These are phyloP conservation scores for Sarocladiaceae sp. DNA, from an alignment of 2,329 filamentous ascomycete genomes.

Conservation along the genomic window DNA sequence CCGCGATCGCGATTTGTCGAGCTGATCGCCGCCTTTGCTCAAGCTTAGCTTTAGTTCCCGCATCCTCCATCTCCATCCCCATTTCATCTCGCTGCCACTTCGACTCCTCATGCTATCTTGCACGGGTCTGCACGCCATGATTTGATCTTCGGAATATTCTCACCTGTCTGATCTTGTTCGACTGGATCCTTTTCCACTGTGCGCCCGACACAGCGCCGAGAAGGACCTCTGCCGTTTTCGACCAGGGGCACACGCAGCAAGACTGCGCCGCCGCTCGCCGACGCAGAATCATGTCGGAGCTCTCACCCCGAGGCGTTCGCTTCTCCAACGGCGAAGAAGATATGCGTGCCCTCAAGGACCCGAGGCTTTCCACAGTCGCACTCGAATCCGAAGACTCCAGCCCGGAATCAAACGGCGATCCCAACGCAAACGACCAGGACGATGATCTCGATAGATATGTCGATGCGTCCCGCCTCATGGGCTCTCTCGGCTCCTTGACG, in stretches of 20 bases:
- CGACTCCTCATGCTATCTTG: no score
- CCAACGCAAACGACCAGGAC: constrained; percentile 40
- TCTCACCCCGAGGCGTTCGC: constrained; percentile 12
- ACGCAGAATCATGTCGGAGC: constrained; percentile 10
- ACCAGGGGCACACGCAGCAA: background rate
- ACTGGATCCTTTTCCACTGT: no score
- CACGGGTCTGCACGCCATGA: no score
- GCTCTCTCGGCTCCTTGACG: constrained; percentile 38
- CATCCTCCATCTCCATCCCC: background rate
- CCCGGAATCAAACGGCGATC: constrained; percentile 26
- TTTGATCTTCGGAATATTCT: no score
- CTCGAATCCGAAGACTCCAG: constrained; percentile 9
- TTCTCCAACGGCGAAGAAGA: constrained; percentile 11
- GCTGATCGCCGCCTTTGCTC: constrained; percentile 2
- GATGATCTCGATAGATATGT: constrained; percentile 41
- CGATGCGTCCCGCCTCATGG: constrained; percentile 31
- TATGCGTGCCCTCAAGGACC: background rate
- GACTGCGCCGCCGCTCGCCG: background rate
- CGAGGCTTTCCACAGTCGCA: constrained; percentile 2
- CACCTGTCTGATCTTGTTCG: no score
- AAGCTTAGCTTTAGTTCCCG: background rate
- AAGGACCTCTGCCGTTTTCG: background rate
- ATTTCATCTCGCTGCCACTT: background rate
- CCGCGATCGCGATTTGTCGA: constrained; percentile 8
- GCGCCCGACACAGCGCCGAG: no score